Base-by-base conservation (phyloP, 768 basidiomycete genomes). In the Melanogaster broomeanus region DNA sequence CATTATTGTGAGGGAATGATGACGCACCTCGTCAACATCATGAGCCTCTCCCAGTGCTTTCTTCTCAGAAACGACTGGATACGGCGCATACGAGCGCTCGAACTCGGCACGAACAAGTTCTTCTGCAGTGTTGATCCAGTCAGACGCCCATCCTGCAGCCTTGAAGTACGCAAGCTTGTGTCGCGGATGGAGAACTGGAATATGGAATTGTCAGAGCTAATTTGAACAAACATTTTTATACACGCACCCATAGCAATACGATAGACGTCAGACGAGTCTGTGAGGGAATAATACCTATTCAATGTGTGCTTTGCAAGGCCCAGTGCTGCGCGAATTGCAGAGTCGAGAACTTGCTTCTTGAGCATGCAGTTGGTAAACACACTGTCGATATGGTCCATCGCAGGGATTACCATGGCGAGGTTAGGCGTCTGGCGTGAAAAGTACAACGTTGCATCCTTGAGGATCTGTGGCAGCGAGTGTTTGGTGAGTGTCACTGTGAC, bases 151-250 rank as follows among this genome's bases (percentile, higher is more conserved):
- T 28, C 28, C 28, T 6, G 6, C 28, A 9, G 28, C 45, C 33
- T 58, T 52, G 47, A 72, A 70, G 44, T 69, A 72, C 13, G 55
- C 38, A 0, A 67, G 55, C 43, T 70, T 70, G 56, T 63, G 60
- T 12, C 51, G 39, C 16, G 66, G 69, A 47, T 71, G 66, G 10
- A 70, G 58, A 11, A 70, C 66, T 71, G 16, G 19, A 13, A n/a
- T 27, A 40, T 31, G 31, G 25, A 31, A 18, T 22, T 28, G 2
- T 28, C 11, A 28, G 28, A 28, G 28, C 28, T 28, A 28, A 28
- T 28, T 28, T 28, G 28, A 28, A 28, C 11, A 11, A 28, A 28
- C 11, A 28, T 3, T 28, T 41, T 11, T 35, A 42, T 28, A 24
- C 38, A 61, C 56, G 8, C 45, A 68, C 66, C 46, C 64, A 68